Base-by-base conservation (phyloP, 1,284 basidiomycete genomes). In the Ceratobasidium papillatum region DNA sequence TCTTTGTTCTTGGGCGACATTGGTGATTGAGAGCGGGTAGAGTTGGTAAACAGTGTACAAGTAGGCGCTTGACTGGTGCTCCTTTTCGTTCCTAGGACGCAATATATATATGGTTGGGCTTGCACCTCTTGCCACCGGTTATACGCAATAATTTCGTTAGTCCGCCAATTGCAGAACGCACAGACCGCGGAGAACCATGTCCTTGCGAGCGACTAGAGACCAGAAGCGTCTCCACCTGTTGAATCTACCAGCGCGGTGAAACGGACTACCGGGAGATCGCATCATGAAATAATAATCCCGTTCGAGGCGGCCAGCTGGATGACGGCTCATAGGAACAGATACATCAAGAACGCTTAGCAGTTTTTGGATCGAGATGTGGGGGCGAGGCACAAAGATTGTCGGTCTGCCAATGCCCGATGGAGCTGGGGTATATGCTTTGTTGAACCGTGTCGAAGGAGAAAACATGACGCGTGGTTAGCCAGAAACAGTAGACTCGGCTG, bases 1-100 rank as follows among this genome's bases (percentile, higher is more conserved):
- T 69, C 66, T 41, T 69, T 69, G 36, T 54, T 58, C 66, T 69
- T 69, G 34, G 66, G 66, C 22, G 66, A 14, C 66, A 69, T 69
- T 22, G n/a, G n/a, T 58, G 12, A 22, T 8, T 17, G 36, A 43
- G 3, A 41, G 25, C 27, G 7, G n/a, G 27, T 52, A 3, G 8
- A 27, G 51, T 52, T 14, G 19, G 7, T 17, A 47, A n/a, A 19
- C 19, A 25, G 52, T 9, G 22, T 12, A 22, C 43, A 64, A 68
- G 49, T 52, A 47, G 38, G 43, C 38, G 30, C 11, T 36, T 38
- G 49, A 52, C 34, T 68, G 25, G n/a, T 54, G 49, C 9, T 14
- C n/a, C 43, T 47, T 49, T 49, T 5, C 1, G 25, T 30, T 52
- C 30, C 43, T 25, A 34, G 19, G n/a, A 8, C 3, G 49, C 36